Base-by-base conservation (phyloP, 2,329 filamentous ascomycete species). In the Cytospora mali region DNA sequence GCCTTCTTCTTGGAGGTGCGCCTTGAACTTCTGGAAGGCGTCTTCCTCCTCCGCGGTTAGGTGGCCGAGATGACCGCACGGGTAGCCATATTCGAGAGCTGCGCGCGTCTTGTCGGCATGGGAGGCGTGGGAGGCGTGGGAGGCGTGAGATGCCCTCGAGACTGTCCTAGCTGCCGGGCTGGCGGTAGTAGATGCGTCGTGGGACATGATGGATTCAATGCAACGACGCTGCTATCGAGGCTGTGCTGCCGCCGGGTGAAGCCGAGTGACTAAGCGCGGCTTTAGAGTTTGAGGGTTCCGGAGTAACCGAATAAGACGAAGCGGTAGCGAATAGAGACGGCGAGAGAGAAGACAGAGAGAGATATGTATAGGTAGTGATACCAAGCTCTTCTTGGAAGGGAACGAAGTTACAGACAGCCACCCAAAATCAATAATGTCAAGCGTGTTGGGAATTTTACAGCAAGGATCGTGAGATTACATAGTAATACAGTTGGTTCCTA, bases 41-140 rank as follows among this genome's bases (percentile, higher is more conserved):
- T 81, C 77, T 68, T 87, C 82, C 77, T 97, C 90, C 56, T 84
- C 80, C 23, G 82, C 78, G 28, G 80, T 91, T 64, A 97, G 81
- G 75, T 94, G 89, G 55, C 92, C 89, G 52, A 94, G 79, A 74
- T 96, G 93, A n/a, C 92, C 93, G 55, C 84, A 79, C 2, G 90
- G 90, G 75, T 90, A 93, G 66, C 81, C 82, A 68, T 75, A 68
- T 49, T 75, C 72, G 61, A 72, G 65, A 21, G 68, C 69, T 29
- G 67, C 72, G 5, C 65, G 65, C 6, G 39, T 10, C 5, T 33
- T 33, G 50, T 62, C 55, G 51, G 28, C n/a, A n/a, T n/a, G n/a
- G n/a, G n/a, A n/a, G n/a, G n/a, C 50, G 11, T 31, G 25, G 42
- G 53, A 56, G 39, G 5, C 72, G 7, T 65, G 65, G 49, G 64